Conservation (phyloP, 768 basidiomycete genomes). For the Leccinum aurantiacum region DNA sequence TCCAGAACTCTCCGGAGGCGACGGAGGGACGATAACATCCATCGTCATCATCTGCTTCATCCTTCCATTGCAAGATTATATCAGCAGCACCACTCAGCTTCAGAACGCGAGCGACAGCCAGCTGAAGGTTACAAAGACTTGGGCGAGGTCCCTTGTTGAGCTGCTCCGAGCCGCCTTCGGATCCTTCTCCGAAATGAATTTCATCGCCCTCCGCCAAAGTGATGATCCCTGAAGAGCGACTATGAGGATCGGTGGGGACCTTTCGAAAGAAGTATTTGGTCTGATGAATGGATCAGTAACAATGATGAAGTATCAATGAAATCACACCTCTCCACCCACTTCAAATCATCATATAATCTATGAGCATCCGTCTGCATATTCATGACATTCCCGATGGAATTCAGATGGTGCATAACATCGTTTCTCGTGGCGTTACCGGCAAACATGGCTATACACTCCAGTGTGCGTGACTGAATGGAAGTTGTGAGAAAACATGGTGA, state of each 20-base stretch:
- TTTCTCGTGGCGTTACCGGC: too few relatives aligned
- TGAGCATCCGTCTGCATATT: neutral
- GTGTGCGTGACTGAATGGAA: too few relatives aligned
- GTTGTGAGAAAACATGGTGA: too few relatives aligned
- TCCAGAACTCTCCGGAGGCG: too few relatives aligned
- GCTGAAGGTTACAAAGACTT: slow-evolving; percentile 1
- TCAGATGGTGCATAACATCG: too few relatives aligned
- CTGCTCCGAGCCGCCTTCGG: neutral
- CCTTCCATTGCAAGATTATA: slow-evolving; percentile 1
- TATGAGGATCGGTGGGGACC: too few relatives aligned
- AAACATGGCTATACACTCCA: too few relatives aligned
- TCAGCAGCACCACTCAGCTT: slow-evolving; percentile 8
- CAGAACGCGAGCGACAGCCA: slow-evolving; percentile 5
- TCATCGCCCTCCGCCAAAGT: neutral
- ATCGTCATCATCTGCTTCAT: neutral
- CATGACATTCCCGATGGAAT: neutral
- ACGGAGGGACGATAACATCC: too few relatives aligned
- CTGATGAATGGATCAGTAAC: neutral
- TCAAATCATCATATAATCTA: neutral
- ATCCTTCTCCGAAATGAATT: neutral
- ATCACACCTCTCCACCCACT: neutral
- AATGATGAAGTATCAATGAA: neutral
- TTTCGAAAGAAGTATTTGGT: too few relatives aligned
- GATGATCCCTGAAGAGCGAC: neutral
- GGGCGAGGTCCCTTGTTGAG: neutral